Percentiles rank a stretch among this genome's conserved stretches.
These are phyloP conservation scores for Aspergillus sclerotioniger DNA, from an alignment of 495 filamentous ascomycete species.

Conservation along the genomic window DNA sequence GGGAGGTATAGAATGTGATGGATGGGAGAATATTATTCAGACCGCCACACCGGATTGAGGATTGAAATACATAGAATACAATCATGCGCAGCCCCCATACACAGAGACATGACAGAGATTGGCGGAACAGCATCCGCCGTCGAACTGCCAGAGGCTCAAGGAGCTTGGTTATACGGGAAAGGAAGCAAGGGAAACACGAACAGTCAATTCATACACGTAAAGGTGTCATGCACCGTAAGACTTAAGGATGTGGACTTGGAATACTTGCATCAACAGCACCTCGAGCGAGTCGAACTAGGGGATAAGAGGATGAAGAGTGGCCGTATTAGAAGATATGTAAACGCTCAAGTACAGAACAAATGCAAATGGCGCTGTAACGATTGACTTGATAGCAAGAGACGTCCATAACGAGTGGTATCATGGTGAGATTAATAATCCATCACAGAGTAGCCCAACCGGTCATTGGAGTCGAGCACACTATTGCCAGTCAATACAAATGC, in stretches of 20 bases:
- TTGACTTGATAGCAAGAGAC: conserved; percentile 2
- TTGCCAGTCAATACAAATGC: neutral
- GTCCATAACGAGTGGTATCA: conserved; percentile 6
- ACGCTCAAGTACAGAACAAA: conserved; percentile 7
- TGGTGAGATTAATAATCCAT: conserved; percentile 44
- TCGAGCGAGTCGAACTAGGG: neutral
- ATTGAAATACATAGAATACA: neutral
- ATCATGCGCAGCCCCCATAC: neutral
- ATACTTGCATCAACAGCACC: neutral
- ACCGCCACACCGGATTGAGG: neutral
- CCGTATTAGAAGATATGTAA: neutral
- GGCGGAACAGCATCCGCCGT: neutral
- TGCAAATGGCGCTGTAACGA: conserved; percentile 3
- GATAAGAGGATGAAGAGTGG: neutral
- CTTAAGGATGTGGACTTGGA: neutral
- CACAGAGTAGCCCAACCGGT: conserved; percentile 47
- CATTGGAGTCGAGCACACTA: conserved; percentile 54
- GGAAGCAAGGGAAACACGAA: neutral
- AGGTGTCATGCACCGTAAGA: neutral
- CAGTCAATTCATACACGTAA: neutral
- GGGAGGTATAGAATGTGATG: too few species aligned
- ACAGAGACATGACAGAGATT: neutral
- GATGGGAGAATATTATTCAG: neutral
- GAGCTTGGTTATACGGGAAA: neutral
- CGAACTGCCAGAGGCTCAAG: too few species aligned